phyloP scores from a whole-genome alignment of 192 early-diverging fungal species.

The Coemansia aciculifera region DNA sequence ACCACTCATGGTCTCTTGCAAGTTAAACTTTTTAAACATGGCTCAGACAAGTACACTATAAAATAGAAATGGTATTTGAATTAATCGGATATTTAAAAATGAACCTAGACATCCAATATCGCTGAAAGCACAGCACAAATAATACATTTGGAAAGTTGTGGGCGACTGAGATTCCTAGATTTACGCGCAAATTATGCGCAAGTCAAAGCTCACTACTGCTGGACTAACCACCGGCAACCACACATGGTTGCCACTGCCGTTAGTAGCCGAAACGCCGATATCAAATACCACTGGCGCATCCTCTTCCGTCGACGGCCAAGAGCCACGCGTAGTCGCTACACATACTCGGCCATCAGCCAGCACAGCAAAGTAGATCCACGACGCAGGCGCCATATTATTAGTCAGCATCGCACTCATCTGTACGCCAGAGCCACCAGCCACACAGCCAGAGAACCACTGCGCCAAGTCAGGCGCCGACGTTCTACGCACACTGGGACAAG shows the following conservation, averaged over 20 bases:
- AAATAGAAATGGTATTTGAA: not conserved
- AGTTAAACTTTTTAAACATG: conserved; percentile 79
- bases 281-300: conserved; percentile 19
- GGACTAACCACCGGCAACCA: conserved; percentile 41
- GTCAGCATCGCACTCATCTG: conserved; percentile 13
- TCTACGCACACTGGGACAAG: conserved; percentile 3
- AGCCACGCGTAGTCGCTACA: conserved; percentile 14
- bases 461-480: conserved; percentile 15
- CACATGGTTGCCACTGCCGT: conserved; percentile 8
- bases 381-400: conserved; percentile 7
- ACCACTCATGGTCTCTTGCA: conserved; percentile 69
- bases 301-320: not conserved
- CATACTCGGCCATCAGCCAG: conserved; percentile 24
- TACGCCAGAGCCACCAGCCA: not conserved
- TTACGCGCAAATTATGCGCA: conserved; percentile 18
- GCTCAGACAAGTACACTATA: conserved; percentile 6
- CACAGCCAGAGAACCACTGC: conserved; percentile 13
- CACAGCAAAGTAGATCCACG: conserved; percentile 31
- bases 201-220: conserved; percentile 29
- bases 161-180: not conserved
- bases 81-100: not conserved
- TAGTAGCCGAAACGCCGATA: not conserved
- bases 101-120: no score
- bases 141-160: not conserved
- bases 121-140: not conserved